A percentile compares a stretch with the other conserved stretches of the same genome.
These are phyloP conservation scores for Moesziomyces antarcticus DNA, from an alignment of 1,284 basidiomycete species.

Conservation along the genomic window DNA sequence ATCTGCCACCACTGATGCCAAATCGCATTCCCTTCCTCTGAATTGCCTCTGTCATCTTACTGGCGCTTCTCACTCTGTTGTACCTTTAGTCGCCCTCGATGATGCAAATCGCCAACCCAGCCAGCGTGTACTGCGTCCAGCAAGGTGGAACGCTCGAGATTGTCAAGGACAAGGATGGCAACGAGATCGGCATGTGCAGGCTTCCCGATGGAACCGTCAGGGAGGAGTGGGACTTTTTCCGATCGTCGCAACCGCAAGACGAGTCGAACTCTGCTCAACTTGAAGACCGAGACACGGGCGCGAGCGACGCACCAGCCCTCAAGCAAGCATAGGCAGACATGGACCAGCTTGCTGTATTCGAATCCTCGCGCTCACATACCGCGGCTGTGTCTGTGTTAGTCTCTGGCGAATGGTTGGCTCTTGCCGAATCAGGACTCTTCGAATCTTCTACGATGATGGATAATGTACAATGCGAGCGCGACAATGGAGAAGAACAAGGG, in stretches of 20 bases:
- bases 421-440: neutral
- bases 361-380: neutral
- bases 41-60: neutral
- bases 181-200: slow-evolving; percentile 13
- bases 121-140: slow-evolving; percentile 14
- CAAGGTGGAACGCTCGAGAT: slow-evolving; percentile 19
- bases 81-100: neutral
- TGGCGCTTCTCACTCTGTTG: neutral
- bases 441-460: neutral
- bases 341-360: neutral
- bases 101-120: slow-evolving; percentile 3
- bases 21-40: neutral
- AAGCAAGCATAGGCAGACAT: neutral
- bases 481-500: neutral
- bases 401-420: neutral
- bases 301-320: neutral
- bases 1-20: neutral
- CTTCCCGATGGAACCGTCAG: slow-evolving; percentile 11
- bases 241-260: neutral
- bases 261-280: neutral
- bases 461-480: neutral
- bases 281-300: neutral
- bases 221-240: too few species aligned
- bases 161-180: slow-evolving; percentile 14
- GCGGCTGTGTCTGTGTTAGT: neutral